Conservation (phyloP, 306 rosid species). For the Leucaena leucocephala region DNA sequence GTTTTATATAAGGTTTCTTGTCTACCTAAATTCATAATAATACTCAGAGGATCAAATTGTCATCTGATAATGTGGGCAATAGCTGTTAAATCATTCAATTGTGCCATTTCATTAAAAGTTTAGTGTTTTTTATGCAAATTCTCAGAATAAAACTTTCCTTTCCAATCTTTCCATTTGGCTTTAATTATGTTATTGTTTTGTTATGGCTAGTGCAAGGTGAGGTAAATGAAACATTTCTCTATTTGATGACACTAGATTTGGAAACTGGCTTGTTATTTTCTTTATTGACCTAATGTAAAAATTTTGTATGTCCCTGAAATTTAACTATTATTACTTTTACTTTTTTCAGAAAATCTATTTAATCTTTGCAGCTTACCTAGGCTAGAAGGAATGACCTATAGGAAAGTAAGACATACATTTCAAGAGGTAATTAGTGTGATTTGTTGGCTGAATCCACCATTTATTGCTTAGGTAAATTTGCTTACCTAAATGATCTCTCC, state of each 20-base stretch:
- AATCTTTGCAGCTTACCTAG: conserved; percentile 67
- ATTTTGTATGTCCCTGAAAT: not conserved
- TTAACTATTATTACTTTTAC: conserved; percentile 21
- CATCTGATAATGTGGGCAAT: conserved; percentile 23
- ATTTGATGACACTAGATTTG: too few relatives aligned
- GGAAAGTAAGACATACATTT: too few relatives aligned
- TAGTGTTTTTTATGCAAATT: conserved; percentile 9
- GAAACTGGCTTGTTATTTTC: too few relatives aligned
- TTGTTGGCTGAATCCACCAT: conserved; percentile 27
- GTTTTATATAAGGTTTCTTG: conserved; percentile 23
- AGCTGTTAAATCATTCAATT: conserved; percentile 21
- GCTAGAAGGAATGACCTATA: too few relatives aligned
- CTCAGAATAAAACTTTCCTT: not conserved
- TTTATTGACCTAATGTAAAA: too few relatives aligned
- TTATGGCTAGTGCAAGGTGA: too few relatives aligned
- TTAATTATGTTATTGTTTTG: too few relatives aligned
- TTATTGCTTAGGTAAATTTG: conserved; percentile 17
- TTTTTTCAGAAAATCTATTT: conserved; percentile 88
- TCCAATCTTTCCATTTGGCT: not conserved
- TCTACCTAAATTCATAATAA: conserved; percentile 20
- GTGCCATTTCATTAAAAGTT: too few relatives aligned
- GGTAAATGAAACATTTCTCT: too few relatives aligned
- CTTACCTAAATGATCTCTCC: not conserved
- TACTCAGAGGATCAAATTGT: conserved; percentile 1
- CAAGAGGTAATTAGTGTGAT: conserved; percentile 44